Evolutionary conservation across 2,329 filamentous ascomycete genomes (phyloP).

Genomic region (Colletotrichum camelliae): DNA sequence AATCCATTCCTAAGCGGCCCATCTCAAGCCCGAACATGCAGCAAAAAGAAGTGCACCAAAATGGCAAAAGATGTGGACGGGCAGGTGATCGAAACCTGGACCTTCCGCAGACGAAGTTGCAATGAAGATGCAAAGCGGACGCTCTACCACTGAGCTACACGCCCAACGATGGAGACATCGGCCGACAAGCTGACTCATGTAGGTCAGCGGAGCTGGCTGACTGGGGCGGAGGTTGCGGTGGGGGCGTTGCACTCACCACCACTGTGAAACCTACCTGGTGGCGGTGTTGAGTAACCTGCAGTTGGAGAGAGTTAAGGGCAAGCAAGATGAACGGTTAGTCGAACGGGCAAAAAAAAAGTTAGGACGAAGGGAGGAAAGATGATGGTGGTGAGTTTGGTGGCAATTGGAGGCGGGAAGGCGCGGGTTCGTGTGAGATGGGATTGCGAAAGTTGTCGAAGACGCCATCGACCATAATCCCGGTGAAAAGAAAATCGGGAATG

Average conservation of each 20-base stretch:
- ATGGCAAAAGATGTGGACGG: background rate
- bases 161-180: background rate
- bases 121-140: background rate
- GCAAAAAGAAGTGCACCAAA: background rate
- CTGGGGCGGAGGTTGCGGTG: background rate
- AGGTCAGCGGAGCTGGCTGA: background rate
- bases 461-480: background rate
- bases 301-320: background rate
- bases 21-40: background rate
- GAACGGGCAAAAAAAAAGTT: background rate
- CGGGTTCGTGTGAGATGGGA: background rate
- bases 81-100: constrained; percentile 9
- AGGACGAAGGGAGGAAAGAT: background rate
- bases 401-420: background rate
- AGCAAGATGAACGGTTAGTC: background rate
- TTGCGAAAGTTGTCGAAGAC: background rate
- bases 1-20: background rate
- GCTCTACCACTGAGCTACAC: constrained; percentile 4
- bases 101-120: background rate
- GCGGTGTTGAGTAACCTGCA: background rate
- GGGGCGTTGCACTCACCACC: background rate
- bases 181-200: background rate
- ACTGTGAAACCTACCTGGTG: background rate
- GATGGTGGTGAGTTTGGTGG: background rate
- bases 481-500: rapidly evolving